Conservation (phyloP, 2,329 filamentous ascomycete genomes). For the Cladobotryum protrusum region DNA sequence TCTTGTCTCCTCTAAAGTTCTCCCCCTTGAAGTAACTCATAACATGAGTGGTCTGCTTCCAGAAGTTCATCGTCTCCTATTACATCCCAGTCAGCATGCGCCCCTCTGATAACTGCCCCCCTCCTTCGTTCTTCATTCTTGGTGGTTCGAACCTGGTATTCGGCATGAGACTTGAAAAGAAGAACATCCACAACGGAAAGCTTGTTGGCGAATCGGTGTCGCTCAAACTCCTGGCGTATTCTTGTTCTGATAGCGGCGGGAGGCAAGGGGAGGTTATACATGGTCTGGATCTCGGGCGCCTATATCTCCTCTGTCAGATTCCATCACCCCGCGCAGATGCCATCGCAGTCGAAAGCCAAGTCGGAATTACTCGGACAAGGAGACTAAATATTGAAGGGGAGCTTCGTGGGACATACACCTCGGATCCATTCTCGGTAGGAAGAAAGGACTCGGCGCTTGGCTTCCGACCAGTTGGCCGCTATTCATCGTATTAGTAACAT, state of each 20-base stretch:
- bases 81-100: conserved; percentile 5
- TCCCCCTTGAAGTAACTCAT: conserved; percentile 96
- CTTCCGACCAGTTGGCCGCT: conserved; percentile 88
- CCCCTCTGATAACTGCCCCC: background rate
- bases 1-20: conserved; percentile 66
- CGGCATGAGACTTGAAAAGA: conserved; percentile 81
- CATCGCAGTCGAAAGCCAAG: background rate
- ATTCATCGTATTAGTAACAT: conserved; percentile 31
- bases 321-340: background rate
- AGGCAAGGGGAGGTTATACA: conserved; percentile 91
- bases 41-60: conserved; percentile 93
- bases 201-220: conserved; percentile 89
- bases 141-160: conserved; percentile 72
- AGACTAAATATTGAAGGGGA: background rate
- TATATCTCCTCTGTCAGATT: conserved; percentile 32
- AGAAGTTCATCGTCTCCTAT: conserved; percentile 97
- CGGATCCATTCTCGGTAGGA: conserved; percentile 95
- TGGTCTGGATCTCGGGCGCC: conserved; percentile 94
- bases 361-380: background rate
- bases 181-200: conserved; percentile 82
- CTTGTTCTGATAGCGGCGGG: conserved; percentile 84
- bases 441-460: conserved; percentile 76
- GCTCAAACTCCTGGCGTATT: conserved; percentile 94
- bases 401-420: conserved; percentile 61
- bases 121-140: background rate